Percentiles rank a stretch among this genome's conserved stretches.
These are phyloP conservation scores for Codiaeum variegatum DNA, from an alignment of 441 rosid species.

Conservation along the genomic window DNA sequence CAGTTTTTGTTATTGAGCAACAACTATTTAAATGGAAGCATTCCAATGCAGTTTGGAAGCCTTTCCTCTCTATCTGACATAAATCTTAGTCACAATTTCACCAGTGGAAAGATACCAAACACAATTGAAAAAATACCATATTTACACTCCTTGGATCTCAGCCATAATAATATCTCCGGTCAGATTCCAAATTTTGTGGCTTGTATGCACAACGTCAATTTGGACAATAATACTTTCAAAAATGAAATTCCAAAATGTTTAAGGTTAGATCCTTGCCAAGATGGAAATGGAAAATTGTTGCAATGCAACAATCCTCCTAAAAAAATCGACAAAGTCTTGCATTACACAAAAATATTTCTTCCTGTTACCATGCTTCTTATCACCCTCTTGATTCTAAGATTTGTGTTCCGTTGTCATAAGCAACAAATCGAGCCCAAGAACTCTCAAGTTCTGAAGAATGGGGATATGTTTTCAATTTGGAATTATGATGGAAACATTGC, in stretches of 20 bases:
- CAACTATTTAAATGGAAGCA: too few species aligned
- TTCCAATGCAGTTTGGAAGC: not conserved
- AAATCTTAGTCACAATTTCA: too few species aligned
- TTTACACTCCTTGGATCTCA: too few species aligned
- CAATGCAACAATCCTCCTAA: too few species aligned
- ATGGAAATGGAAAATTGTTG: too few species aligned
- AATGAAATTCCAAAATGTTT: slow-evolving; percentile 15
- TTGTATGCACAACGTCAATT: slow-evolving; percentile 12
- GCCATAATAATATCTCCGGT: slow-evolving; percentile 30
- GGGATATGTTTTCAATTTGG: slow-evolving; percentile 11
- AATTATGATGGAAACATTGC: slow-evolving; percentile 16
- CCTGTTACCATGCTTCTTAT: too few species aligned
- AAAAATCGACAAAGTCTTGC: slow-evolving; percentile 15
- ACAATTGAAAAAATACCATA: too few species aligned
- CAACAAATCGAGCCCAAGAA: not conserved
- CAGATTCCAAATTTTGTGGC: slow-evolving; percentile 23
- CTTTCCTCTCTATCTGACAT: too few species aligned
- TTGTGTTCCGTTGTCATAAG: not conserved
- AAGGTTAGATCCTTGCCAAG: too few species aligned
- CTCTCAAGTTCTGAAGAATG: not conserved
- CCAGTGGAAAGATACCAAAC: slow-evolving; percentile 26
- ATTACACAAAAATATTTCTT: not conserved
- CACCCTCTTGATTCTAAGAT: not conserved
- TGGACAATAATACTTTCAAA: slow-evolving; percentile 15
- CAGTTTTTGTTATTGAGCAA: too few species aligned